Evolutionary conservation across 345 rosid genomes (phyloP).

Genomic region (Ceriops zippeliana): DNA sequence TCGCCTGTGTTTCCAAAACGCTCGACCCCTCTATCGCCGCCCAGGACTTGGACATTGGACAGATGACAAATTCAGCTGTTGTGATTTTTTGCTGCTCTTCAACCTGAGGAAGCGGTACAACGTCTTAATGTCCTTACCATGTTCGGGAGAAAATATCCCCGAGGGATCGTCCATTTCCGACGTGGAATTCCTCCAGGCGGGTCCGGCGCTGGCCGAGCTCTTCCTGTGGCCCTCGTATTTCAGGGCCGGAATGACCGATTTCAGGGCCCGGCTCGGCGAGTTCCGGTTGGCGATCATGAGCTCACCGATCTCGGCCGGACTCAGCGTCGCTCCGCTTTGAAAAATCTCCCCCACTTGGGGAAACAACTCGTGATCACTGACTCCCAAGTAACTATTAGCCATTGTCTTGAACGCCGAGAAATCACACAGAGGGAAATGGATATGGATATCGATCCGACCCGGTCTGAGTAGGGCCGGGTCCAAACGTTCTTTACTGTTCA

Average conservation of each 20-base stretch:
- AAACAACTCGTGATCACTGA: slow-evolving; percentile 87
- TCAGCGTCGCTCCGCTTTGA: slow-evolving; percentile 66
- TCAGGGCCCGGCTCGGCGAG: slow-evolving; percentile 91
- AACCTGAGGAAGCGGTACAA: slow-evolving; percentile 31
- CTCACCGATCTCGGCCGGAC: slow-evolving; percentile 89
- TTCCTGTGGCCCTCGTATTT: slow-evolving; percentile 67
- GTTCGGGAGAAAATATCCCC: slow-evolving; percentile 15
- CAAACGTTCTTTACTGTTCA: slow-evolving; percentile 49
- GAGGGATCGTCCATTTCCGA: slow-evolving; percentile 22
- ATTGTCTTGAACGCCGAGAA: slow-evolving; percentile 70
- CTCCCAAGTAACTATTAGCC: slow-evolving; percentile 68
- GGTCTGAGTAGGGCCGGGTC: slow-evolving; percentile 70
- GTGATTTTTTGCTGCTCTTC: slow-evolving; percentile 18
- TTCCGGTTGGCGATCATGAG: slow-evolving; percentile 83
- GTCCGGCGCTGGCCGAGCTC: slow-evolving; percentile 29
- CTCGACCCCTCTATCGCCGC: slow-evolving; percentile 4
- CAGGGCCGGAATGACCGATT: slow-evolving; percentile 68
- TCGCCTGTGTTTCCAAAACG: not conserved
- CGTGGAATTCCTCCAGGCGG: slow-evolving; percentile 31
- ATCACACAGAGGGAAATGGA: slow-evolving; percentile 80
- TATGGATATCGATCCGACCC: slow-evolving; percentile 84
- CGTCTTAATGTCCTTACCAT: slow-evolving; percentile 27
- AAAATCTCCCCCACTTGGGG: slow-evolving; percentile 83
- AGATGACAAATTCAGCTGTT: slow-evolving; percentile 4
- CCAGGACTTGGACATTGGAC: slow-evolving; percentile 24